Evolutionary conservation across 176 grass and related monocot species (phyloP), one percentile per base, ranked within the genome.

Genomic region (Saccharum spontaneum): DNA sequence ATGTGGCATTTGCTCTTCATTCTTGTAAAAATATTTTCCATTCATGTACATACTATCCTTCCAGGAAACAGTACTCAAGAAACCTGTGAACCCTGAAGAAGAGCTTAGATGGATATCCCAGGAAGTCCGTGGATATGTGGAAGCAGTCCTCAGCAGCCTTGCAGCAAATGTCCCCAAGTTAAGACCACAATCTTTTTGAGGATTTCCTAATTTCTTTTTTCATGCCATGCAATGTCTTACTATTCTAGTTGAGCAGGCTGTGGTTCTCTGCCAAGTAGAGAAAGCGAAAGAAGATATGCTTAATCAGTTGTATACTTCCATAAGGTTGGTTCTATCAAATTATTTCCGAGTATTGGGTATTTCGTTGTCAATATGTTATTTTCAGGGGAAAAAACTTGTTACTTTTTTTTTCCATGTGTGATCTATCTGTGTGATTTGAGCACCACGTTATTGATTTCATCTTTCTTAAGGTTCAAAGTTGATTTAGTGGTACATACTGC

Each of bases 71-170:
- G 78, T 87, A 78, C 80, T 81, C 37, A 92, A 85, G 85, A 94
- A 87, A 66, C 92, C 92, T 81, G 86, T 87, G 34, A 88, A 97
- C 87, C 94, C 88, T 66, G 94, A 97, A 85, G 92, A 97, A 97
- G 94, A 97, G 75, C 94, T 97, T 82, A 87, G 86, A 82, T 97
- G 92, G 92, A 94, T 94, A 87, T 92, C 94, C 82, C 92, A 97
- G 86, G 94, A 97, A 92, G 90, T 94, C 59, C 90, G 92, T 69
- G 92, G 92, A 23, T 94, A 97, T 79, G 88, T 94, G 50, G 92
- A 97, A 76, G 86, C 84, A 78, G 92, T 94, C 61, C 89, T 97
- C 55, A 89, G 57, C 26, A 97, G 86, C 85, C 90, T 94, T 81
- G 94, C 86, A 73, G 86, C 74, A 36, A 97, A 94, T 84, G 88